Evolutionary conservation across 768 basidiomycete species (phyloP).

Genomic region (Suillus subalutaceus): DNA sequence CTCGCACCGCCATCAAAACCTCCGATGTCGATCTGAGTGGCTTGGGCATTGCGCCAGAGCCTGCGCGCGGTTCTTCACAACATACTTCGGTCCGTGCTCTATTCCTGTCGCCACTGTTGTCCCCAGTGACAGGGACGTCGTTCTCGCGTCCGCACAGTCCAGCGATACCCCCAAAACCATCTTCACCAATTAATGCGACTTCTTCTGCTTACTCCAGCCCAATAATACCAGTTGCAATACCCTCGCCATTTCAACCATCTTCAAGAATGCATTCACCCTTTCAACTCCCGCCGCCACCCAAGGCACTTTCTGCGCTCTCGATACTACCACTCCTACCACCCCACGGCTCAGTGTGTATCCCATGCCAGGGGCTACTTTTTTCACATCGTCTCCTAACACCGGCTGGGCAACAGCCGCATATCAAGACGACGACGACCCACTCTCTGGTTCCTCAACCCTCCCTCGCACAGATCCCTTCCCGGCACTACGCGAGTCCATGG

Average conservation of each 20-base stretch:
- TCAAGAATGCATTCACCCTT: conserved; percentile 23
- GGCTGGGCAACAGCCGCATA: background rate
- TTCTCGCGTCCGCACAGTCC: too few relatives aligned
- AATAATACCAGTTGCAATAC: too few relatives aligned
- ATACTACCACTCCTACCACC: conserved; percentile 31
- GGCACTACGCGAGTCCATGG: conserved; percentile 16
- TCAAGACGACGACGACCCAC: conserved; percentile 45
- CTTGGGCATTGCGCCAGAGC: too few relatives aligned
- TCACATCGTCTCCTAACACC: conserved; percentile 13
- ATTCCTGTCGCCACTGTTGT: too few relatives aligned
- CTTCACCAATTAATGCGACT: too few relatives aligned
- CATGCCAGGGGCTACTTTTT: conserved; percentile 12
- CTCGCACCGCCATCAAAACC: too few relatives aligned
- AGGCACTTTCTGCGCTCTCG: conserved; percentile 25
- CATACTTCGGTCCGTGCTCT: too few relatives aligned
- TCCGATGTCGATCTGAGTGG: too few relatives aligned
- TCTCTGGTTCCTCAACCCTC: conserved; percentile 50
- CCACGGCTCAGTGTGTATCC: conserved; percentile 25
- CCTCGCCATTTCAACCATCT: conserved; percentile 3
- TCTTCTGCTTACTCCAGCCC: too few relatives aligned
- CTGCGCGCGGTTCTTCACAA: too few relatives aligned
- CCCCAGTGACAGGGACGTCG: too few relatives aligned
- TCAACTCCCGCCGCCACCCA: conserved; percentile 28
- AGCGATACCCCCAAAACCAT: too few relatives aligned
- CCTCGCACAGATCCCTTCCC: conserved; percentile 17